Conservation (phyloP, 345 rosid genomes). For the Sisymbrium irio region DNA sequence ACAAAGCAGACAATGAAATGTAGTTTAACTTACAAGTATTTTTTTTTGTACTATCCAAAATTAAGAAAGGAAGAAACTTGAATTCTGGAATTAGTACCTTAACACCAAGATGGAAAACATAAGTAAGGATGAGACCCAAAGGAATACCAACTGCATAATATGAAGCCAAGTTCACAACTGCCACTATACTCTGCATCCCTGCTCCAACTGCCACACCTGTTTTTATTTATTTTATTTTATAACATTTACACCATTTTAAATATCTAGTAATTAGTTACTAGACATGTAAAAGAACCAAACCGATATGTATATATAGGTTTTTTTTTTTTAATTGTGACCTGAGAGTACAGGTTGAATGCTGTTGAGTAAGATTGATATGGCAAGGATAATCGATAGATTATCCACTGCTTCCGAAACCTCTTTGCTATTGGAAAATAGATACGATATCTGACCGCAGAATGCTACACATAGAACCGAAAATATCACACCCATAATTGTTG, state of each 20-base stretch:
- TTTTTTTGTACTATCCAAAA: neutral
- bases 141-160: conserved; percentile 70
- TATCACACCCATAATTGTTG: conserved; percentile 42
- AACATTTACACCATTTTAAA: neutral
- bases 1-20: neutral
- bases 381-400: conserved; percentile 43
- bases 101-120: conserved; percentile 49
- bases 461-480: conserved; percentile 40
- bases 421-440: conserved; percentile 38
- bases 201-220: conserved; percentile 82
- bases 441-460: conserved; percentile 38
- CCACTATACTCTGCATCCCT: conserved; percentile 62
- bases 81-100: conserved; percentile 32
- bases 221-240: neutral
- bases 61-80: neutral
- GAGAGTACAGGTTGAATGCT: conserved; percentile 51
- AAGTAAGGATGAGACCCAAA: conserved; percentile 57
- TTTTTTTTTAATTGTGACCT: conserved; percentile 20
- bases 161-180: conserved; percentile 50
- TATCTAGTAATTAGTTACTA: neutral
- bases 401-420: conserved; percentile 38
- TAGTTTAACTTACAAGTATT: neutral
- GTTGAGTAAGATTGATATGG: conserved; percentile 48
- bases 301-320: neutral
- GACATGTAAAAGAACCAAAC: neutral